Percentiles rank a stretch among this genome's conserved stretches.
Conservation (phyloP, 2,329 filamentous ascomycete species). For the Penicillium glabrum region DNA sequence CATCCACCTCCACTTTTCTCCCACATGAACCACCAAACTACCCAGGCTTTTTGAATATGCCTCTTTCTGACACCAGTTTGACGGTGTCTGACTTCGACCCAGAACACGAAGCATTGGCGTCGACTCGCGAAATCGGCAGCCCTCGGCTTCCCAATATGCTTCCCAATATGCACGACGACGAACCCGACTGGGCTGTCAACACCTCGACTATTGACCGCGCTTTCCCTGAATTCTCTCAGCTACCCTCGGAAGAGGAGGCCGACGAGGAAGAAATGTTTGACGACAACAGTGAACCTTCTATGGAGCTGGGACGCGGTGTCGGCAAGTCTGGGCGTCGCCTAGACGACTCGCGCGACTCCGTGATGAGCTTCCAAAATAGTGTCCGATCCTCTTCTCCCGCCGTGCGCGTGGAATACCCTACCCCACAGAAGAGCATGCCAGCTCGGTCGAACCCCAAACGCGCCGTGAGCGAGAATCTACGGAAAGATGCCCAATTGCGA, state of each 20-base stretch:
- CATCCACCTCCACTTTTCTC: conserved; percentile 1
- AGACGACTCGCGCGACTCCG: conserved; percentile 53
- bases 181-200: conserved; percentile 46
- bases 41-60: conserved; percentile 9
- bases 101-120: conserved; percentile 43
- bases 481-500: conserved; percentile 43
- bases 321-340: conserved; percentile 36
- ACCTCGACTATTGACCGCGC: conserved; percentile 48
- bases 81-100: conserved; percentile 42
- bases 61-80: conserved; percentile 28
- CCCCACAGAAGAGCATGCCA: conserved; percentile 35
- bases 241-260: conserved; percentile 41
- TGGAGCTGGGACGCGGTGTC: conserved; percentile 58
- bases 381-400: conserved; percentile 42
- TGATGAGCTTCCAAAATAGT: conserved; percentile 51
- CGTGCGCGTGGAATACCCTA: conserved; percentile 40
- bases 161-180: conserved; percentile 29
- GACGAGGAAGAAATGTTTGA: conserved; percentile 26
- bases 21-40: conserved; percentile 2
- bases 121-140: conserved; percentile 36
- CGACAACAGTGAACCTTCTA: conserved; percentile 51
- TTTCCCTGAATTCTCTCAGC: conserved; percentile 50
- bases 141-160: conserved; percentile 19
- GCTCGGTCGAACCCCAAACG: conserved; percentile 32
- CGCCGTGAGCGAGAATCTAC: conserved; percentile 36